A percentile compares a stretch with the other conserved stretches of the same genome.
phyloP scores from a whole-genome alignment of 805 yeast genomes.

The Wilhelminamyces savonicus region DNA sequence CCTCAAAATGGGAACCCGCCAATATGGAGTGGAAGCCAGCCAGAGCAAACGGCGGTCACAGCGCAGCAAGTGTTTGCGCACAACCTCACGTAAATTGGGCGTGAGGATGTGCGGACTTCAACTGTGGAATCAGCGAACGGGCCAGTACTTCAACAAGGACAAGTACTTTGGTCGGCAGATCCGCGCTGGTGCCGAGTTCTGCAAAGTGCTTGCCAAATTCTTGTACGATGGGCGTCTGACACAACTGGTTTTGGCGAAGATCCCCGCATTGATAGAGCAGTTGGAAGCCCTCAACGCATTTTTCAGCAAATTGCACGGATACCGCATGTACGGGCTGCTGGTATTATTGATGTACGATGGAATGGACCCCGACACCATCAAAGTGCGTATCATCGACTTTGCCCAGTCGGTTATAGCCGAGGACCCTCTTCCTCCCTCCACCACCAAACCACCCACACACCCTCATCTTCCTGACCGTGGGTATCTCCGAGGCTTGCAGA shows the following conservation, averaged over 20 bases:
- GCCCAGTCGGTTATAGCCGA: conserved; percentile 84
- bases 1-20: conserved; percentile 97
- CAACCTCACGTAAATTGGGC: conserved; percentile 80
- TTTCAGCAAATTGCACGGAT: conserved; percentile 56
- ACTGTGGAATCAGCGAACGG: conserved; percentile 10
- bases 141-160: conserved; percentile 60
- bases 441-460: conserved; percentile 66
- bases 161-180: conserved; percentile 88
- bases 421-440: conserved; percentile 3
- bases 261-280: conserved; percentile 60
- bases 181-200: conserved; percentile 67
- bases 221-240: conserved; percentile 66
- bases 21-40: conserved; percentile 92
- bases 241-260: conserved; percentile 55
- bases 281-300: conserved; percentile 53
- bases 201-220: conserved; percentile 66
- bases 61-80: conserved; percentile 67
- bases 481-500: conserved; percentile 71
- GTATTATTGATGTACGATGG: conserved; percentile 88
- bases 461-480: conserved; percentile 69
- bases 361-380: conserved; percentile 12
- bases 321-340: conserved; percentile 88
- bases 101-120: conserved; percentile 95
- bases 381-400: conserved; percentile 85
- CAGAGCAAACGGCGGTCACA: conserved; percentile 71